Evolutionary conservation across 139 green algal genomes (phyloP).

Genomic region (Chloropicon primus): DNA sequence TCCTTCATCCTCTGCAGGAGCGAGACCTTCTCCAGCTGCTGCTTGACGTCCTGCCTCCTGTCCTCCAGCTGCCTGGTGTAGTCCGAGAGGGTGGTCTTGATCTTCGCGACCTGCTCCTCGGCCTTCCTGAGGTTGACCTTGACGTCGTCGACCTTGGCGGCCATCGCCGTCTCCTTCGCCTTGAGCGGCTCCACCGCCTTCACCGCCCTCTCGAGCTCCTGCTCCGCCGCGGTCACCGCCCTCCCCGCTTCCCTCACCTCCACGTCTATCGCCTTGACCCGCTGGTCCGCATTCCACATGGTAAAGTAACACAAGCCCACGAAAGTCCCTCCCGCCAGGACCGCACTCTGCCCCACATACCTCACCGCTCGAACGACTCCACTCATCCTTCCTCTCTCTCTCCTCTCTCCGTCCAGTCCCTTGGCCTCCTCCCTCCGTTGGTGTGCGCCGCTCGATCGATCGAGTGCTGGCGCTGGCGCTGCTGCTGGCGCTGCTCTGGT

Average conservation of each 20-base stretch:
- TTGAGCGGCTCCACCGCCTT: neutral
- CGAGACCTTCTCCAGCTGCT: neutral
- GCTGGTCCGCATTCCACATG: neutral
- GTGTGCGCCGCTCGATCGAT: too few species aligned
- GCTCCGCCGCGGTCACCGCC: neutral
- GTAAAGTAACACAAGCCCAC: neutral
- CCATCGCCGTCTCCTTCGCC: neutral
- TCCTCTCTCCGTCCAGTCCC: too few species aligned
- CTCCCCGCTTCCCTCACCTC: neutral
- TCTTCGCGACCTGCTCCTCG: neutral
- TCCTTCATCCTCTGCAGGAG: neutral
- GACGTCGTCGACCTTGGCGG: neutral
- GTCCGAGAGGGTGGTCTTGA: neutral
- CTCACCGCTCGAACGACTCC: neutral
- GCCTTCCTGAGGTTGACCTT: neutral
- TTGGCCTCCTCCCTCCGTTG: too few species aligned
- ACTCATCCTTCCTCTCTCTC: too few species aligned
- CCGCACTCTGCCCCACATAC: neutral
- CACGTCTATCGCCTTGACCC: neutral
- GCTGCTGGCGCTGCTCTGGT: too few species aligned
- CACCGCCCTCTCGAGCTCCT: neutral
- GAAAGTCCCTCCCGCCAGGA: neutral
- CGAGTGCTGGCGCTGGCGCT: too few species aligned
- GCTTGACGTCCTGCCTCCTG: neutral
- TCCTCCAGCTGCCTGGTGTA: neutral